Evolutionary conservation across 305 asterid species (phyloP).

Genomic region (Fraxinus platypoda): DNA sequence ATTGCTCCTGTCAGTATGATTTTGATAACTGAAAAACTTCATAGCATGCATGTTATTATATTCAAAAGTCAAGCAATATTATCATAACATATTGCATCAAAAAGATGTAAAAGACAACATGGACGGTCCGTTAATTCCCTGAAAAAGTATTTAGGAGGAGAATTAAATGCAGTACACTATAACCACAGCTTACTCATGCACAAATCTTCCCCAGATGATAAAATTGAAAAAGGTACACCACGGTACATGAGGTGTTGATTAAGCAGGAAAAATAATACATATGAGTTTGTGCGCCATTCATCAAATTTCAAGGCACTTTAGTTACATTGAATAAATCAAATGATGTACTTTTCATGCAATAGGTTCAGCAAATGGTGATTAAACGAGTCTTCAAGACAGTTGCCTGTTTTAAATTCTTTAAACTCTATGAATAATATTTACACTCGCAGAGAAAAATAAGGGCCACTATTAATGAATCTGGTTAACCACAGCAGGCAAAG

Average conservation of each 20-base stretch:
- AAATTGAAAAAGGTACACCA: background rate
- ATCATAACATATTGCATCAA: background rate
- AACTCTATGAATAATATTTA: background rate
- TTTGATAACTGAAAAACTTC: background rate
- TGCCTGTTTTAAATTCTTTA: background rate
- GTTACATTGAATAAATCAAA: background rate
- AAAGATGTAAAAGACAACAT: background rate
- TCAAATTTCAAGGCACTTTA: background rate
- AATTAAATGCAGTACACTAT: background rate
- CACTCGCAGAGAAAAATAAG: background rate
- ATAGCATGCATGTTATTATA: background rate
- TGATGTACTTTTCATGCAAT: background rate
- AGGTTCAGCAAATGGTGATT: background rate
- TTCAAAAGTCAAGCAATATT: background rate
- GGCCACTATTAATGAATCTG: background rate
- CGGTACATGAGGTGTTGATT: background rate
- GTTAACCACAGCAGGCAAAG: background rate
- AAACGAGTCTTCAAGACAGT: background rate
- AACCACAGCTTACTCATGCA: background rate
- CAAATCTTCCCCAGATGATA: background rate
- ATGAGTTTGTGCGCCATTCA: background rate
- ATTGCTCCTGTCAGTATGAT: constrained; percentile 19
- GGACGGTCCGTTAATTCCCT: background rate
- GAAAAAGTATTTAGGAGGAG: background rate
- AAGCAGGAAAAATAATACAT: background rate